Evolutionary conservation across 371 early-diverging fungal species (phyloP).

Genomic region (Capillidium heterosporum): DNA sequence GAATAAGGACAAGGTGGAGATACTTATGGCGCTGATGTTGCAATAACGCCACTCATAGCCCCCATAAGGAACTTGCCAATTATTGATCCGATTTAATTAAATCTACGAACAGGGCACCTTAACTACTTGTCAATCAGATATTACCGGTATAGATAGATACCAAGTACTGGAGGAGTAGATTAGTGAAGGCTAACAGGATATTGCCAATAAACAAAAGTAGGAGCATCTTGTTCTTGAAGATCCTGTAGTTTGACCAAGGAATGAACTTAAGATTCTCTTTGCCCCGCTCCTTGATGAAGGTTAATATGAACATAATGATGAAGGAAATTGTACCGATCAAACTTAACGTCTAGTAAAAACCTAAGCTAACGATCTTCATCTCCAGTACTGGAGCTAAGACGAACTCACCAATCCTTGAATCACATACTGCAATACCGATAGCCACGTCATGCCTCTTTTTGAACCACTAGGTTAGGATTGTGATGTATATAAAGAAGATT

Average conservation of each 20-base stretch:
- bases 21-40: slow-evolving; percentile 25
- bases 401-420: slow-evolving; percentile 60
- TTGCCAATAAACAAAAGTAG: background rate
- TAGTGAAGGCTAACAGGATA: slow-evolving; percentile 11
- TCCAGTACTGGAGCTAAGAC: slow-evolving; percentile 25
- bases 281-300: too few relatives aligned
- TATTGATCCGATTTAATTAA: slow-evolving; percentile 30
- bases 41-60: slow-evolving; percentile 37
- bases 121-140: slow-evolving; percentile 15
- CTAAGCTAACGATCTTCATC: background rate
- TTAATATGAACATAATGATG: too few relatives aligned
- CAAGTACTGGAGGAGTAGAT: background rate
- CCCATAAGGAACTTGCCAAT: slow-evolving; percentile 45
- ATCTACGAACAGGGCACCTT: slow-evolving; percentile 27
- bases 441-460: slow-evolving; percentile 42
- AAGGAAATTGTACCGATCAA: background rate
- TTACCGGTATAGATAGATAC: background rate
- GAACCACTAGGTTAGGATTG: slow-evolving; percentile 60
- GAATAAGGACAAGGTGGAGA: slow-evolving; percentile 22
- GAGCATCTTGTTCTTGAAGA: background rate
- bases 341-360: background rate
- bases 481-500: slow-evolving; percentile 32
- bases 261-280: too few relatives aligned
- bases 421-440: slow-evolving; percentile 51
- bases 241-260: background rate